Base-by-base conservation (phyloP, 2,329 filamentous ascomycete species). In the Cucurbitaria berberidis region DNA sequence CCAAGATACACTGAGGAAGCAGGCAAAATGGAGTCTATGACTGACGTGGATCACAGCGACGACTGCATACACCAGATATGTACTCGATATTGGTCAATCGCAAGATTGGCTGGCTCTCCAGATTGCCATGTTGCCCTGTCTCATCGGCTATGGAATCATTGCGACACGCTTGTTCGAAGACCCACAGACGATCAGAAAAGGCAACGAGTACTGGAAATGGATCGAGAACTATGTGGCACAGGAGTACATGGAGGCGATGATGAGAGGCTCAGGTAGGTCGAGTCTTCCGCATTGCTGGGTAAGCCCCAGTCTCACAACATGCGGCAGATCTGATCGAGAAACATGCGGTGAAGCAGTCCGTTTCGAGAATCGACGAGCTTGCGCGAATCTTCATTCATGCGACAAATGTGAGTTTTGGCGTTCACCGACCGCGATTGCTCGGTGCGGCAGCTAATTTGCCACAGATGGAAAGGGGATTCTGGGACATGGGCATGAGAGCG, bases 51-150 rank as follows among this genome's bases (percentile, higher is more conserved):
- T 34, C 15, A 34, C 13, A 34, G 88, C 89, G n/a, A 92, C 89
- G 67, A 90, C 87, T 8, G 90, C 90, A 38, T 95, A 96, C 72
- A 92, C 89, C 21, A 79, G 76, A 69, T 96, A 93, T 73, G 88
- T 96, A 22, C 86, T 97, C 48, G 93, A 98, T 67, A 82, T 96
- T 18, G 93, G 93, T 6, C 86, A 91, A 64, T 91, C 89, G 1
- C 86, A 95, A 69, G 92, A 96, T 77, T 96, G 89, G 87, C 81
- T 97, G 39, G 92, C 88, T 3, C 82, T 98, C 9, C 91, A 96
- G 68, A 80, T 97, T 57, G 88, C 91, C 4, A 81, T 97, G 48
- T 86, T 93, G 13, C 92, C 93, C 0, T 97, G 93, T 70, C 80
- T 96, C 27, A 83, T 97, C n/a, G 93, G 93, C 36, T 97, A 98